Base-by-base conservation (phyloP, 352 stramenopile species). In the Halophytophthora polymorphica region DNA sequence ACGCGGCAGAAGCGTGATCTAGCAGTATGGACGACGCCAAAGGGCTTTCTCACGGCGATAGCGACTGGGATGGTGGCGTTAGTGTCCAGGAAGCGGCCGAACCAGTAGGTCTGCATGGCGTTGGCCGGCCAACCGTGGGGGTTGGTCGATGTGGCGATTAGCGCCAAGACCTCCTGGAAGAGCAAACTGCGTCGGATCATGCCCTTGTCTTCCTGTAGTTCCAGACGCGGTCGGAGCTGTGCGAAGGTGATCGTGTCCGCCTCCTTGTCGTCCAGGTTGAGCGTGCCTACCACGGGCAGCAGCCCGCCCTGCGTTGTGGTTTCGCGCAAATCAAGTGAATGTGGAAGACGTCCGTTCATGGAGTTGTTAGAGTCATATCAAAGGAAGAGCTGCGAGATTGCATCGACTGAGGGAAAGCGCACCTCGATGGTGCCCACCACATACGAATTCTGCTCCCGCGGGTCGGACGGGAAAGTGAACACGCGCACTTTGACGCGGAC, bases 21-120 rank as follows among this genome's bases (percentile, higher is more conserved):
- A 31, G 25, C 8, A 31, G 25, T 31, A 31, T 31, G 25, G 8
- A 31, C 4, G 6, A 45, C 19, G 29, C 1, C 19, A 18, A 42
- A 3, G 8, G 4, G 11, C 28, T 31, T 29, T 53, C 64, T 18
- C 44, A 87, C 73, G 11, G 65, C 53, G 41, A 90, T 72, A 19
- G 82, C 58, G 10, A 48, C 61, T 1, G 78, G 82, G 1, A 78
- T 23, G 11, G 14, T 38, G 25, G 84, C 61, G 39, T 70, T 63
- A 17, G 71, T 42, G 43, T 83, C 65, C 1, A 53, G 50, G 41
- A 83, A 89, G 46, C 77, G 79, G 6, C 79, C 75, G 39, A 90
- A 86, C 75, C 79, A 87, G 50, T 93, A 93, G 6, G 79, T 90
- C 46, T 89, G 79, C 51, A 84, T 57, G 34, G 75, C 62, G 39